Conservation (phyloP, 208 protist genomes). For the Strigomonas culicis region DNA sequence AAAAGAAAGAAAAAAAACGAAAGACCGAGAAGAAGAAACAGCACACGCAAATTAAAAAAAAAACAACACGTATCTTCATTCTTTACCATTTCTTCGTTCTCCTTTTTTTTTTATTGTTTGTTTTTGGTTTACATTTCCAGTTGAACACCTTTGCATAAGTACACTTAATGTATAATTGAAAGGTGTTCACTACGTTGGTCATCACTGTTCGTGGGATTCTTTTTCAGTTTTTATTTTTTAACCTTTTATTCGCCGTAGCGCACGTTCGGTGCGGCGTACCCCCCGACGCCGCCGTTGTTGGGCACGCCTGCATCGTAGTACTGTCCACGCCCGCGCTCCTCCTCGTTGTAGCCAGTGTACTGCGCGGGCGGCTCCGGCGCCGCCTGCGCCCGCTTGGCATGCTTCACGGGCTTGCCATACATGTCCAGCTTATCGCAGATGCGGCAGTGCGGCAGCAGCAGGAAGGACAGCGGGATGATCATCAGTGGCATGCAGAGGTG, state of each 20-base stretch:
- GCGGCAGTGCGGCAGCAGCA: constrained; percentile 49
- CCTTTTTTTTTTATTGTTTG: neutral
- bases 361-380: constrained; percentile 20
- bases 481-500: constrained; percentile 58
- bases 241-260: too few relatives aligned
- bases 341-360: constrained; percentile 16
- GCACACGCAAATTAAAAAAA: neutral
- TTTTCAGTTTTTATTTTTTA: neutral
- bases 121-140: too few relatives aligned
- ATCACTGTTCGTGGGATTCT: constrained; percentile 1
- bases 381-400: too few relatives aligned
- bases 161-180: neutral
- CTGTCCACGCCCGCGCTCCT: too few relatives aligned
- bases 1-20: neutral
- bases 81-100: neutral
- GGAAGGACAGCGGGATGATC: constrained; percentile 52
- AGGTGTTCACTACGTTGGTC: neutral
- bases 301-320: too few relatives aligned
- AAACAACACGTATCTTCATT: neutral
- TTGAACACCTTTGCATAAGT: too few relatives aligned
- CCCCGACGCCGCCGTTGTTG: too few relatives aligned
- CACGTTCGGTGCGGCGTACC: too few relatives aligned
- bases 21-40: neutral
- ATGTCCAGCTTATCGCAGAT: constrained; percentile 28
- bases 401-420: too few relatives aligned